phyloP scores from a whole-genome alignment of 192 early-diverging fungal species.

The Fimicolochytrium jonesii region DNA sequence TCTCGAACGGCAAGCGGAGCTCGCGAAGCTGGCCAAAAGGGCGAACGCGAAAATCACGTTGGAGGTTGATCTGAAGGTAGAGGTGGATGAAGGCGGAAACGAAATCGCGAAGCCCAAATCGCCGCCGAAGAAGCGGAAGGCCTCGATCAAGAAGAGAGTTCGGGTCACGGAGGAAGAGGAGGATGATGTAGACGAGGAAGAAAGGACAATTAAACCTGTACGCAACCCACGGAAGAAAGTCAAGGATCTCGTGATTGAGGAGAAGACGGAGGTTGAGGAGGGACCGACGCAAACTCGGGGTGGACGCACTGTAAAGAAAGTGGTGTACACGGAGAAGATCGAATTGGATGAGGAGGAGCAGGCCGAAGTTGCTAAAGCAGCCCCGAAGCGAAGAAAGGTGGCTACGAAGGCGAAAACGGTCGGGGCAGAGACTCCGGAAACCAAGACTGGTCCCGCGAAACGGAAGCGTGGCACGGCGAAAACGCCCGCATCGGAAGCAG shows the following conservation, averaged over 20 bases:
- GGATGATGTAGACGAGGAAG: neutral
- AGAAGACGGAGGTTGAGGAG: neutral
- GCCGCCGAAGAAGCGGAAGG: neutral
- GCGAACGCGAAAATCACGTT: neutral
- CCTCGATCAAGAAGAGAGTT: neutral
- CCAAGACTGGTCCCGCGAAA: too few species aligned
- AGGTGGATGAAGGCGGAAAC: neutral
- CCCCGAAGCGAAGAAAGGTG: neutral
- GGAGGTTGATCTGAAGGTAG: neutral
- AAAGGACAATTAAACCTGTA: neutral
- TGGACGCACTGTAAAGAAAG: too few species aligned
- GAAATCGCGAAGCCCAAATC: neutral
- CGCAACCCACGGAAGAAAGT: neutral
- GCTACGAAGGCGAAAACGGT: neutral
- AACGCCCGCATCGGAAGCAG: too few species aligned
- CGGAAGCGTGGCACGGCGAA: too few species aligned
- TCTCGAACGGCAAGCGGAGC: neutral
- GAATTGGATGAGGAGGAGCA: neutral
- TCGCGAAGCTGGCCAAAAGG: conserved; percentile 2
- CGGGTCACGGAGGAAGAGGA: neutral
- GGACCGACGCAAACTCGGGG: too few species aligned
- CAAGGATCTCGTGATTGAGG: neutral
- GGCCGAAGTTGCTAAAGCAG: neutral
- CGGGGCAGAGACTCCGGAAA: too few species aligned
- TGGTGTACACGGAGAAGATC: neutral